Evolutionary conservation across 345 rosid genomes (phyloP).

Genomic region (Jatropha curcas): DNA sequence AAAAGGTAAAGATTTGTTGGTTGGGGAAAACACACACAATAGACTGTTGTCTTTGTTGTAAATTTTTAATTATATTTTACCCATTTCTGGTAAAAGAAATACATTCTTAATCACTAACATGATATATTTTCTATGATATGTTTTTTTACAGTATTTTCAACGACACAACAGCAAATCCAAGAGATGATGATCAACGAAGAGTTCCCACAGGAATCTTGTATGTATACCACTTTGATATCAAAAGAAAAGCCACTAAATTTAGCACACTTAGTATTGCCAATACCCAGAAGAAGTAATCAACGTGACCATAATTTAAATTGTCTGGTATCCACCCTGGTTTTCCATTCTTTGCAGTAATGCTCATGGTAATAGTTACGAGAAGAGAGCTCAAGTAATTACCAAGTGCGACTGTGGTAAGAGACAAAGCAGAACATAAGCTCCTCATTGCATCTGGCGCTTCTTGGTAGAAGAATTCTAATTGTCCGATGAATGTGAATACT

Average conservation of each 20-base stretch:
- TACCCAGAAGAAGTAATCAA: constrained; percentile 46
- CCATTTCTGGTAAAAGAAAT: neutral
- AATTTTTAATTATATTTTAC: neutral
- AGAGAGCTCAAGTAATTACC: constrained; percentile 44
- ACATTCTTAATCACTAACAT: neutral
- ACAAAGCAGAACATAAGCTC: constrained; percentile 47
- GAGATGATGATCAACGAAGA: constrained; percentile 3
- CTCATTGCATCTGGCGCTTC: constrained; percentile 59
- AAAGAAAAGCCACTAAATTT: constrained; percentile 34
- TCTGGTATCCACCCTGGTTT: constrained; percentile 44
- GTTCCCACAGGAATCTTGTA: constrained; percentile 34
- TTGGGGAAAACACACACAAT: neutral
- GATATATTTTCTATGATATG: neutral
- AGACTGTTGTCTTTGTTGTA: neutral
- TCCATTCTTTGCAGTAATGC: constrained; percentile 32
- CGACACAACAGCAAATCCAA: neutral
- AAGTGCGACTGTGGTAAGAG: constrained; percentile 31
- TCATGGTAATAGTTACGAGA: constrained; percentile 30
- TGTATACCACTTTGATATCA: constrained; percentile 43
- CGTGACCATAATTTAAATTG: constrained; percentile 42
- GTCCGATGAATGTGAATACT: constrained; percentile 49
- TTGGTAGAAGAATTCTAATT: constrained; percentile 51
- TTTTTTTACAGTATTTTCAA: neutral
- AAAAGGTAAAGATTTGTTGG: too few relatives aligned
- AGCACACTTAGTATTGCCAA: constrained; percentile 34